phyloP scores from a whole-genome alignment of 176 grass and related monocot species.

The Paspalum vaginatum region DNA sequence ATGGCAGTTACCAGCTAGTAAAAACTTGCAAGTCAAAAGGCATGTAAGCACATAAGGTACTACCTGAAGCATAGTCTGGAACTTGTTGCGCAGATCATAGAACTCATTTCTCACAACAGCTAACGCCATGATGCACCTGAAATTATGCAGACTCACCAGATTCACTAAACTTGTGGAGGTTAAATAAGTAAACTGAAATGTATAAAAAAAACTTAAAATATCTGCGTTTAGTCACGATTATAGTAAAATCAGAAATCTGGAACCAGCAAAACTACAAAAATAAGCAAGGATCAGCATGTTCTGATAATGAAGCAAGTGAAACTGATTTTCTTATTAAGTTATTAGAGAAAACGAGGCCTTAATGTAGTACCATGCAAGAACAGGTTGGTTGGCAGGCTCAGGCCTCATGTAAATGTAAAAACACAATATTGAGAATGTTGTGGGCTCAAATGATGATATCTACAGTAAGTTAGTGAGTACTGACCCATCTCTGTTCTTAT shows the following conservation, averaged over 20 bases:
- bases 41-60: background rate
- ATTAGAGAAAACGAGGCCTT: background rate
- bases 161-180: background rate
- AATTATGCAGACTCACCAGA: constrained; percentile 12
- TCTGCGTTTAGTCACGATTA: background rate
- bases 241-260: background rate
- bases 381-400: background rate
- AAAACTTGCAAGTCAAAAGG: constrained; percentile 19
- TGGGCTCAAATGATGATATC: background rate
- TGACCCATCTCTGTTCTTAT: constrained; percentile 65
- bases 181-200: background rate
- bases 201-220: background rate
- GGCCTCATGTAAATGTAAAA: background rate
- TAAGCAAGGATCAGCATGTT: background rate
- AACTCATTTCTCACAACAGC: constrained; percentile 66
- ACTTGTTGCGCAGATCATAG: constrained; percentile 61
- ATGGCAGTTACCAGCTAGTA: background rate
- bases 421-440: background rate
- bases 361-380: constrained; percentile 8
- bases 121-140: constrained; percentile 65
- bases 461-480: constrained; percentile 19
- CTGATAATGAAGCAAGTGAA: background rate
- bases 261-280: constrained; percentile 21
- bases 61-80: constrained; percentile 88
- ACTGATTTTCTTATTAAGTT: background rate